A percentile compares a stretch with the other conserved stretches of the same genome.
Conservation (phyloP, 768 basidiomycete species). For the Hypsizygus marmoreus region DNA sequence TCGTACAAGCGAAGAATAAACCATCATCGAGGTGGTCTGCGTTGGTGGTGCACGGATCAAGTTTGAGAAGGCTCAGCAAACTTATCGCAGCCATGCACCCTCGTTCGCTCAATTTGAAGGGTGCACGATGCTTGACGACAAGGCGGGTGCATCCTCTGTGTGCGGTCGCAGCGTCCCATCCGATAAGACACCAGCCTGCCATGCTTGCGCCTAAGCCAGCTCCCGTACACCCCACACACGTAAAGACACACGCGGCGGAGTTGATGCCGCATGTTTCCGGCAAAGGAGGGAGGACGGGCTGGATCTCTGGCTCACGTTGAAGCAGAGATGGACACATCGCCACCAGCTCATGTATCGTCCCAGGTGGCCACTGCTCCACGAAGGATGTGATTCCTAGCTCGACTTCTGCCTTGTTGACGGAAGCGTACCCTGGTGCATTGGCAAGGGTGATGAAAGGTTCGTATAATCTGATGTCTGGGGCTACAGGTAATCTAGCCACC, state of each 20-base stretch:
- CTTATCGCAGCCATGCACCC: not conserved
- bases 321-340: too few species aligned
- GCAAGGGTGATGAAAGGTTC: constrained; percentile 2
- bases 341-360: too few species aligned
- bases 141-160: not conserved
- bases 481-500: too few species aligned
- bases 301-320: too few species aligned
- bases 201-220: not conserved
- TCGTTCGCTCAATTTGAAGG: not conserved
- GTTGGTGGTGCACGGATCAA: not conserved
- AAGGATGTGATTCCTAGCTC: not conserved
- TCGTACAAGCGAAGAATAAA: too few species aligned
- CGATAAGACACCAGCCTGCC: not conserved
- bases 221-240: not conserved
- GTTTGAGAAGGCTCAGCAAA: not conserved
- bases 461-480: not conserved
- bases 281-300: too few species aligned
- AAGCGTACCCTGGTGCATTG: not conserved
- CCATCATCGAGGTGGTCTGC: not conserved
- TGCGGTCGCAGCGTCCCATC: not conserved
- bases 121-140: not conserved
- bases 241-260: constrained; percentile 2
- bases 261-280: constrained; percentile 4
- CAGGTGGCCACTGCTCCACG: too few species aligned
- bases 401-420: not conserved